A percentile compares a stretch with the other conserved stretches of the same genome.
phyloP scores from a whole-genome alignment of 2,329 filamentous ascomycete genomes.

The Penicillium brasilianum region DNA sequence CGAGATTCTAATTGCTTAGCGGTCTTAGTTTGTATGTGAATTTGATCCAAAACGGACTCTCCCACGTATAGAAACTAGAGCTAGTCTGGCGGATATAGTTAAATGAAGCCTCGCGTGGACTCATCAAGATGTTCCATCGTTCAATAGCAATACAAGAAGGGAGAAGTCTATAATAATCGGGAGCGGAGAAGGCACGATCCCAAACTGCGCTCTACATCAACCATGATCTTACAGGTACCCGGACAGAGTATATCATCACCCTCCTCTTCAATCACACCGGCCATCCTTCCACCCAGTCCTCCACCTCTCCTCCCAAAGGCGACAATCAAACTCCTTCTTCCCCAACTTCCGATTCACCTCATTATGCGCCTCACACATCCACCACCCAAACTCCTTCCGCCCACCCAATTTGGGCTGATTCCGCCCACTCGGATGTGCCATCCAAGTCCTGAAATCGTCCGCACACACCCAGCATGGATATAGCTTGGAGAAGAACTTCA shows the following conservation, averaged over 20 bases:
- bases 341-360: conserved; percentile 73
- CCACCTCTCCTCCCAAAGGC: conserved; percentile 92
- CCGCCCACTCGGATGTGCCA: conserved; percentile 61
- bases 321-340: conserved; percentile 89
- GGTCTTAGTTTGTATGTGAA: conserved; percentile 38
- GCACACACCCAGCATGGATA: conserved; percentile 98
- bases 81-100: background rate
- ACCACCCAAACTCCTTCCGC: conserved; percentile 54
- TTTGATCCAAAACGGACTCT: conserved; percentile 12
- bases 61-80: background rate
- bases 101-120: background rate
- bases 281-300: conserved; percentile 80
- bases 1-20: conserved; percentile 44
- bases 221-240: conserved; percentile 8
- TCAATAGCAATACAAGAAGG: conserved; percentile 20
- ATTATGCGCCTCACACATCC: conserved; percentile 59
- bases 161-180: conserved; percentile 10
- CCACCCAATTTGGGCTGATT: conserved; percentile 67
- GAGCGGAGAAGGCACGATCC: conserved; percentile 18
- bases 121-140: background rate
- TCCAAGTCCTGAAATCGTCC: conserved; percentile 84
- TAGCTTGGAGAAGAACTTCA: conserved; percentile 78
- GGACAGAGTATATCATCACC: background rate
- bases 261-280: conserved; percentile 59
- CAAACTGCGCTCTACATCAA: background rate